phyloP scores from a whole-genome alignment of 345 rosid species.

The Brassica napus region DNA sequence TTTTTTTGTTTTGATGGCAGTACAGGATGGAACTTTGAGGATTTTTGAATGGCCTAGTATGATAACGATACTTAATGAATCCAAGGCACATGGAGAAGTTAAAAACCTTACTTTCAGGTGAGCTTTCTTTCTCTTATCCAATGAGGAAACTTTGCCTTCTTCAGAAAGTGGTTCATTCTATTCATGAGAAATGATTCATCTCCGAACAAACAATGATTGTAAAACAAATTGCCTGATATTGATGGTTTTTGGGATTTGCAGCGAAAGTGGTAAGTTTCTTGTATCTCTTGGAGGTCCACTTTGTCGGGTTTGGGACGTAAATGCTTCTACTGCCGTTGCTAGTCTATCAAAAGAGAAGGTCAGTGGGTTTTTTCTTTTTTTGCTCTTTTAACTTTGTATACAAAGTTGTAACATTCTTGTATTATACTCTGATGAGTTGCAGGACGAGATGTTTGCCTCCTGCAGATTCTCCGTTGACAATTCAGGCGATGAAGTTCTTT shows the following conservation, averaged over 20 bases:
- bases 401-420: background rate
- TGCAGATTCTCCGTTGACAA: slow-evolving; percentile 70
- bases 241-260: slow-evolving; percentile 41
- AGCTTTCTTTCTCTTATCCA: slow-evolving; percentile 11
- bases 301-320: slow-evolving; percentile 88
- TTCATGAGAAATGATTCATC: background rate
- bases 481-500: slow-evolving; percentile 55
- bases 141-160: background rate
- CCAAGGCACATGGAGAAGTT: slow-evolving; percentile 61
- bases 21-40: slow-evolving; percentile 89
- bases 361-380: background rate
- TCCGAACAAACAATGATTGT: background rate
- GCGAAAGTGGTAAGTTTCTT: slow-evolving; percentile 81
- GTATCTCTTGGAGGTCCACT: slow-evolving; percentile 74
- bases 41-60: slow-evolving; percentile 92
- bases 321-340: slow-evolving; percentile 54
- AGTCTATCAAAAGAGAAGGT: slow-evolving; percentile 71
- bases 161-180: background rate
- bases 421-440: slow-evolving; percentile 32
- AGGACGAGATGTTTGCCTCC: slow-evolving; percentile 81
- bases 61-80: slow-evolving; percentile 61
- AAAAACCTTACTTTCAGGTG: slow-evolving; percentile 86
- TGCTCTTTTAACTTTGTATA: background rate
- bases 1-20: slow-evolving; percentile 52
- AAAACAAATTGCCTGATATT: slow-evolving; percentile 29